Conservation (phyloP, 179 eudicot genomes). For the Spinacia oleracea region DNA sequence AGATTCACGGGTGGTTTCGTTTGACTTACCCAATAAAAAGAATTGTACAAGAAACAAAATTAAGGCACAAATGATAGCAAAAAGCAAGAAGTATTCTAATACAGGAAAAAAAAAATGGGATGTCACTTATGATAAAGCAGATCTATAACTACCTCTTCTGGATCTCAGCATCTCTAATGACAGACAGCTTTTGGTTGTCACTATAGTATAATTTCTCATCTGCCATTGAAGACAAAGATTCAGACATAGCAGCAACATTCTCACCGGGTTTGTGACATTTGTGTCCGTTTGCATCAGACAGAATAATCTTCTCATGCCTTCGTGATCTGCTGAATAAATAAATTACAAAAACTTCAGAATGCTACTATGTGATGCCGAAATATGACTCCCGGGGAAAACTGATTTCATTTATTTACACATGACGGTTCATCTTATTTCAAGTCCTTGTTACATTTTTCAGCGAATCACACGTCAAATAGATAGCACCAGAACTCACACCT, state of each 20-base stretch:
- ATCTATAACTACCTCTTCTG: slow-evolving; percentile 48
- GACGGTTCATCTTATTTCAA: not conserved
- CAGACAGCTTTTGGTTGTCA: slow-evolving; percentile 55
- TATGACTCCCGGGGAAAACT: not conserved
- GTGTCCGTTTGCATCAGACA: slow-evolving; percentile 34
- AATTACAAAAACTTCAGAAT: slow-evolving; percentile 7
- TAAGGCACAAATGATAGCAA: not conserved
- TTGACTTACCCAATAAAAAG: not conserved
- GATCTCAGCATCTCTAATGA: slow-evolving; percentile 46
- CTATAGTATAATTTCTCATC: slow-evolving; percentile 63
- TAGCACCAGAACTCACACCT: not conserved
- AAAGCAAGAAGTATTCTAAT: not conserved
- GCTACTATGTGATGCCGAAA: not conserved
- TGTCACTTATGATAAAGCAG: slow-evolving; percentile 1
- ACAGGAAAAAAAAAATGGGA: not conserved
- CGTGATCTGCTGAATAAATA: slow-evolving; percentile 46
- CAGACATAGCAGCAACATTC: slow-evolving; percentile 49
- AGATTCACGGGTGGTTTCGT: not conserved
- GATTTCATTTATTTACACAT: not conserved
- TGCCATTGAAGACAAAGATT: slow-evolving; percentile 52
- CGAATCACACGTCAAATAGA: not conserved
- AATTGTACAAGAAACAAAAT: not conserved
- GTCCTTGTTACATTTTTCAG: not conserved
- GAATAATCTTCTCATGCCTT: slow-evolving; percentile 37
- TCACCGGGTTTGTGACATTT: slow-evolving; percentile 42